Percentiles rank a stretch among this genome's conserved stretches.
phyloP scores from a whole-genome alignment of 176 grass and related monocot species.

The Cymbopogon citratus region DNA sequence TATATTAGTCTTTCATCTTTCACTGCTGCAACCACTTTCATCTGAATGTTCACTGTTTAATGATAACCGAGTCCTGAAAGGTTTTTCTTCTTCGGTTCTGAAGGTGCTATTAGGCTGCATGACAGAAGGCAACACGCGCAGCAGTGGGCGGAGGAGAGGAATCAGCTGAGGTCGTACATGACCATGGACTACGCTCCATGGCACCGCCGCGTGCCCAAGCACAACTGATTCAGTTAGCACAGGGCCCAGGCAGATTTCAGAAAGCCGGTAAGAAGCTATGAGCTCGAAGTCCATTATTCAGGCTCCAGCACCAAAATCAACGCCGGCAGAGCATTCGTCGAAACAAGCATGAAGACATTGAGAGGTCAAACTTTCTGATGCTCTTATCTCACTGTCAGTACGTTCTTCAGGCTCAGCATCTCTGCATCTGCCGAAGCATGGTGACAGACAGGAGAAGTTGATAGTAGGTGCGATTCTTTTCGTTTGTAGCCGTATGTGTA shows the following conservation, averaged over 20 bases:
- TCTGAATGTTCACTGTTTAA: neutral
- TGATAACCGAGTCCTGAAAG: constrained; percentile 14
- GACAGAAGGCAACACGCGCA: constrained; percentile 36
- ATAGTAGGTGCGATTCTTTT: neutral
- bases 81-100: neutral
- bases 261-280: neutral
- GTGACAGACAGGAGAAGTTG: neutral
- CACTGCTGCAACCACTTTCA: neutral
- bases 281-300: neutral
- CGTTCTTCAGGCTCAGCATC: neutral
- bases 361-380: neutral
- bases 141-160: constrained; percentile 53
- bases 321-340: neutral
- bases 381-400: neutral
- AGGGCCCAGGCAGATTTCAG: neutral
- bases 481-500: constrained; percentile 5
- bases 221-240: constrained; percentile 42
- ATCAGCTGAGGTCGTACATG: constrained; percentile 40
- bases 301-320: neutral
- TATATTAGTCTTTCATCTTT: neutral
- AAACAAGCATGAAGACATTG: constrained; percentile 2
- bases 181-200: constrained; percentile 24
- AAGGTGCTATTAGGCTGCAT: constrained; percentile 60
- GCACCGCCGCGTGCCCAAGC: constrained; percentile 28
- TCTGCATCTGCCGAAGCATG: neutral